Evolutionary conservation across 139 green algal species (phyloP), one percentile per base, ranked within the genome.

Genomic region (Chlamydomonas sp.): DNA sequence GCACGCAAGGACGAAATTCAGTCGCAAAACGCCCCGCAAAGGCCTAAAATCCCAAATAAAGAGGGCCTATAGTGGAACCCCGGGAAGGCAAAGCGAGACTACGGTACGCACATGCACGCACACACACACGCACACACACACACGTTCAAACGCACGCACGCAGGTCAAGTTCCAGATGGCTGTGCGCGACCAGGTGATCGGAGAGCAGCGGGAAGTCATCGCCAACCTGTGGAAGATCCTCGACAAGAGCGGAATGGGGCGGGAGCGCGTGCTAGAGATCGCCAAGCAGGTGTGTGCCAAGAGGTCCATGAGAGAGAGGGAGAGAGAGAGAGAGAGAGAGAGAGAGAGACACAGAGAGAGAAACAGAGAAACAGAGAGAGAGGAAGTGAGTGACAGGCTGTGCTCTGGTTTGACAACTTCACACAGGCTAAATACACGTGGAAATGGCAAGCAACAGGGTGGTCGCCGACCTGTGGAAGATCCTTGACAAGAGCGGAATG

Each of bases 141-240:
- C n/a, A n/a, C n/a, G n/a, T n/a, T n/a, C 68, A n/a, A n/a, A n/a
- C n/a, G n/a, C n/a, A n/a, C n/a, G n/a, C n/a, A n/a, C n/a, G n/a
- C n/a, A n/a, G n/a, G n/a, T n/a, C n/a, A 85, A 88, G 71, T 89
- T 88, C 67, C 82, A 90, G 72, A 87, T 92, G 77, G 83, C 82
- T 1, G 76, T 90, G 35, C 82, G 82, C 20, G 84, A 92, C 64
- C 81, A 90, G 73, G 85, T 92, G 64, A 89, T 90, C 60, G 65
- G 67, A 6, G 85, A 89, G 62, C 85, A 89, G 78, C 74, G 83
- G 10, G 79, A 80, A 35, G 83, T 88, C 28, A 87, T 89, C 49
- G 60, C 61, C 54, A 88, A 89, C 74, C 70, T 91, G 20, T 89
- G 83, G 85, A 67, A 48, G n/a, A 84, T 89, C 47, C 72, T 89